Evolutionary conservation across 306 rosid genomes (phyloP).

Genomic region (Medicago arabica): DNA sequence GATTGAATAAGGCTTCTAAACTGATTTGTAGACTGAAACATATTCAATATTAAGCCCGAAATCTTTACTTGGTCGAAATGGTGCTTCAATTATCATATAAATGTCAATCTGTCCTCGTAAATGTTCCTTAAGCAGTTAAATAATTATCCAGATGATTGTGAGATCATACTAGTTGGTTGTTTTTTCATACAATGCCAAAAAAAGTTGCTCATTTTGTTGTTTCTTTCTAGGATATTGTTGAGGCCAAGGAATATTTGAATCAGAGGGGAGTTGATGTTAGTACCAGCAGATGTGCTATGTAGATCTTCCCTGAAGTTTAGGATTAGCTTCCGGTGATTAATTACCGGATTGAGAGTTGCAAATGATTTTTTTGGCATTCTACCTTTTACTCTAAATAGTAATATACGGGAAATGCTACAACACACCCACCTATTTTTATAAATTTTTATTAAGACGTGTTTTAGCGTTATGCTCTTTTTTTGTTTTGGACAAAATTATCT

Average conservation of each 20-base stretch:
- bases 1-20: constrained; percentile 1
- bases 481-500: too few species aligned
- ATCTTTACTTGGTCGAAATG: background rate
- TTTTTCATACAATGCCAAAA: background rate
- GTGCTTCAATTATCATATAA: background rate
- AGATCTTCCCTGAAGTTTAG: constrained; percentile 21
- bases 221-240: constrained; percentile 68
- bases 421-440: too few species aligned
- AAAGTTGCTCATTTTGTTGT: constrained; percentile 35
- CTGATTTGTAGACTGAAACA: too few species aligned
- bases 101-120: background rate
- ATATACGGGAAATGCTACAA: too few species aligned
- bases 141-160: background rate
- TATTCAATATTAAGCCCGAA: too few species aligned
- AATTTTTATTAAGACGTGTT: too few species aligned
- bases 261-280: constrained; percentile 71
- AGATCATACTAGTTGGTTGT: background rate
- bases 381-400: background rate
- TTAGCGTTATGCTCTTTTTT: too few species aligned
- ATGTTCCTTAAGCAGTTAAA: constrained; percentile 8
- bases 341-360: constrained; percentile 19
- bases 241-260: constrained; percentile 79
- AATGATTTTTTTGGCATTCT: constrained; percentile 24
- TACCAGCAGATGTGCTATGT: constrained; percentile 47
- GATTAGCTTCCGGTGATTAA: constrained; percentile 22